Evolutionary conservation across 331 rosid genomes (phyloP).

Genomic region (Pyracantha coccinea): DNA sequence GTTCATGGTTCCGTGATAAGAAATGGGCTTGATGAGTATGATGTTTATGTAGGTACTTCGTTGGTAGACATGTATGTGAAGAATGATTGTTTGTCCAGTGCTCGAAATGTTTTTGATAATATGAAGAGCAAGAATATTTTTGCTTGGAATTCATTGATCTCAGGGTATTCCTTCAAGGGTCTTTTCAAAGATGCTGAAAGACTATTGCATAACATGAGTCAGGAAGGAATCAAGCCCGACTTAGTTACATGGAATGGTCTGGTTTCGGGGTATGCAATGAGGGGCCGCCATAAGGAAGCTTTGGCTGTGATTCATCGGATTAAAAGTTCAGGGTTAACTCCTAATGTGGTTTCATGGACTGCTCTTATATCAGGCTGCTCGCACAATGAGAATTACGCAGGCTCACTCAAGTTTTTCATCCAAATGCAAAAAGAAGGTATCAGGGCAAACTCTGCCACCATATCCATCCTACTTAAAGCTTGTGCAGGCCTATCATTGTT

Average conservation of each 20-base stretch:
- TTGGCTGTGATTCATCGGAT: conserved; percentile 30
- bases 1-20: conserved; percentile 52
- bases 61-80: conserved; percentile 65
- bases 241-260: conserved; percentile 69
- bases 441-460: conserved; percentile 40
- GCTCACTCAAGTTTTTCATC: conserved; percentile 36
- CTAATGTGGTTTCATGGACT: conserved; percentile 73
- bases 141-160: conserved; percentile 65
- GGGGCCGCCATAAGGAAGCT: conserved; percentile 50
- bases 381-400: conserved; percentile 38
- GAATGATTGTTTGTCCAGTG: conserved; percentile 40
- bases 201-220: conserved; percentile 32
- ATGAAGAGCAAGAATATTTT: conserved; percentile 46
- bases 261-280: conserved; percentile 50
- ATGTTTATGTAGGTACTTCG: conserved; percentile 50
- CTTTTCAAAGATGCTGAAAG: conserved; percentile 37
- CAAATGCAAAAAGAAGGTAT: conserved; percentile 61
- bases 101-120: conserved; percentile 32
- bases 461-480: conserved; percentile 48
- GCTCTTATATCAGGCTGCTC: conserved; percentile 63
- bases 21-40: conserved; percentile 43
- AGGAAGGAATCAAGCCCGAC: conserved; percentile 50
- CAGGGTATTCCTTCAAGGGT: conserved; percentile 60
- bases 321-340: conserved; percentile 42
- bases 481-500: conserved; percentile 52